Percentiles rank a stretch among this genome's conserved stretches.
These are phyloP conservation scores for Candida ficus DNA, from an alignment of 805 yeast genomes.

Conservation along the genomic window DNA sequence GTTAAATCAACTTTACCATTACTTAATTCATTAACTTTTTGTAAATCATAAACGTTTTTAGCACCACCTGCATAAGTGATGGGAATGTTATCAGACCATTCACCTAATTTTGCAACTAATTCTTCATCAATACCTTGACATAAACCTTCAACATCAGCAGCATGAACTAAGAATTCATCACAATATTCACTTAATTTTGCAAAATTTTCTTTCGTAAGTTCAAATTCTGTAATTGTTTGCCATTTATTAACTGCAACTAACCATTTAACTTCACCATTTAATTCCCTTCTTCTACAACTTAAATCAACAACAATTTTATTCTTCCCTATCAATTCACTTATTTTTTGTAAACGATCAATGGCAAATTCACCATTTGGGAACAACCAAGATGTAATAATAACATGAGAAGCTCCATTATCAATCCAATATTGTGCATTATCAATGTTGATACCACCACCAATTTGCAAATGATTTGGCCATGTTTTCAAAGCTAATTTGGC, in stretches of 20 bases:
- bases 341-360: constrained; percentile 42
- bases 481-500: constrained; percentile 69
- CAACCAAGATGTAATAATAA: constrained; percentile 88
- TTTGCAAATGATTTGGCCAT: constrained; percentile 74
- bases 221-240: constrained; percentile 80
- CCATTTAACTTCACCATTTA: constrained; percentile 43
- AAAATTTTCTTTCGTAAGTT: constrained; percentile 50
- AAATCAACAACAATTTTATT: constrained; percentile 77
- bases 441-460: constrained; percentile 89
- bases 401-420: constrained; percentile 72
- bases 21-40: constrained; percentile 61
- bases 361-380: constrained; percentile 60
- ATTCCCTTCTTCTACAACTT: constrained; percentile 58
- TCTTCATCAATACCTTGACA: constrained; percentile 89
- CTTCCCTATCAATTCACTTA: constrained; percentile 58
- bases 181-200: constrained; percentile 56
- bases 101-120: constrained; percentile 63
- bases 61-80: constrained; percentile 99
- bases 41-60: constrained; percentile 61
- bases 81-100: constrained; percentile 76
- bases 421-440: constrained; percentile 78
- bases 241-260: constrained; percentile 97
- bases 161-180: constrained; percentile 87
- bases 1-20: constrained; percentile 85
- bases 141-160: constrained; percentile 97